These are phyloP conservation scores for Chiua virens DNA, from an alignment of 768 basidiomycete genomes.

Conservation along the genomic window DNA sequence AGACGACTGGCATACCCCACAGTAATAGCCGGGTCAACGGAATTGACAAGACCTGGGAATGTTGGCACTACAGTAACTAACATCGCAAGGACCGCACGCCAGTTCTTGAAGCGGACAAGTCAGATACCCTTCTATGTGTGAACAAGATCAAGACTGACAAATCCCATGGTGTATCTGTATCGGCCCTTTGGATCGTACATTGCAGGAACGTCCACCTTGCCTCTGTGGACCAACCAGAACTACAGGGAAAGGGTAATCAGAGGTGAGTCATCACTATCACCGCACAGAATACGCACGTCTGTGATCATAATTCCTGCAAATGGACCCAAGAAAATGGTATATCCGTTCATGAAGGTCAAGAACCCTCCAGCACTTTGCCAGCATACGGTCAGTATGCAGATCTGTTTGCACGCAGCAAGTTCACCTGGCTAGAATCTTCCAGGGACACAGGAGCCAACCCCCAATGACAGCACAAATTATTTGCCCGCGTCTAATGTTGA, in stretches of 20 bases:
- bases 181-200: slow-evolving; percentile 81
- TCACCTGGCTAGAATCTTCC: slow-evolving; percentile 70
- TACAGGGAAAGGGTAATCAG: slow-evolving; percentile 28
- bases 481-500: slow-evolving; percentile 82
- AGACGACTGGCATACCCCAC: slow-evolving; percentile 60
- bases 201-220: slow-evolving; percentile 76
- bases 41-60: slow-evolving; percentile 74
- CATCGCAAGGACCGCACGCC: slow-evolving; percentile 70
- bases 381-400: background rate
- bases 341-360: slow-evolving; percentile 77
- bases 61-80: slow-evolving; percentile 67
- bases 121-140: background rate
- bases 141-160: slow-evolving; percentile 41
- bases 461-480: slow-evolving; percentile 80
- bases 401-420: background rate
- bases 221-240: slow-evolving; percentile 77
- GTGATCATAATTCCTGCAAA: slow-evolving; percentile 74
- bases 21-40: slow-evolving; percentile 63
- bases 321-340: slow-evolving; percentile 84
- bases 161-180: slow-evolving; percentile 75
- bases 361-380: slow-evolving; percentile 55
- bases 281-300: slow-evolving; percentile 41
- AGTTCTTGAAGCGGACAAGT: slow-evolving; percentile 59
- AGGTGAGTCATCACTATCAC: background rate
- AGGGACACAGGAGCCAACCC: slow-evolving; percentile 84